These are phyloP conservation scores for Tilletia setariae DNA, from an alignment of 1,284 basidiomycete species.

Conservation along the genomic window DNA sequence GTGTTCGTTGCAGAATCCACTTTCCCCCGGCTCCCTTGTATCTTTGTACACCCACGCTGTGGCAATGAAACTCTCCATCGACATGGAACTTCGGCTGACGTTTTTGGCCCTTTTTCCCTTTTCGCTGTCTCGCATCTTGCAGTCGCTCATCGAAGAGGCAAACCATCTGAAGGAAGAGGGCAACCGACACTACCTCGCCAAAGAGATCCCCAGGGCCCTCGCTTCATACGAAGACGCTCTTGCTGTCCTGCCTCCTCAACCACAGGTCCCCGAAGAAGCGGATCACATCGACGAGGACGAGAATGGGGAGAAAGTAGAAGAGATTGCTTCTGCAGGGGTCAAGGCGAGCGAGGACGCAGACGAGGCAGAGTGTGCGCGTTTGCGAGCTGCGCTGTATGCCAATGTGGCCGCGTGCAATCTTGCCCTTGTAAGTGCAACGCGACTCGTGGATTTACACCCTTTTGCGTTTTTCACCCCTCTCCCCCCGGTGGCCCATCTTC, in stretches of 20 bases:
- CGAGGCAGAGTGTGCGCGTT: conserved; percentile 22
- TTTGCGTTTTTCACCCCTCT: conserved; percentile 34
- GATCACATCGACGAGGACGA: conserved; percentile 1
- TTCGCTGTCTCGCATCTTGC: not conserved
- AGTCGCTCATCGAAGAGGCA: conserved; percentile 25
- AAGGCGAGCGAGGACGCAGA: not conserved
- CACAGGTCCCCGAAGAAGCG: not conserved
- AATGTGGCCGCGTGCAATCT: conserved; percentile 77
- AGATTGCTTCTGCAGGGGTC: not conserved
- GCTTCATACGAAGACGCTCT: conserved; percentile 36
- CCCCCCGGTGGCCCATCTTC: not conserved
- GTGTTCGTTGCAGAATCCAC: not conserved
- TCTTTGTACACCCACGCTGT: not conserved
- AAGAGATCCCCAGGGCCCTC: conserved; percentile 34
- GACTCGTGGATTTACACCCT: too few relatives aligned
- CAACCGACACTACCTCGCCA: conserved; percentile 30
- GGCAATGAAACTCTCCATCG: not conserved
- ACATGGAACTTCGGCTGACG: not conserved
- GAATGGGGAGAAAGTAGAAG: conserved; percentile 14
- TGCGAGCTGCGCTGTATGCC: conserved; percentile 60
- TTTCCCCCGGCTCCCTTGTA: not conserved
- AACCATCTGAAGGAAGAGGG: conserved; percentile 33
- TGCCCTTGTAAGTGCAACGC: conserved; percentile 67
- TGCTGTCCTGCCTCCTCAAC: conserved; percentile 26
- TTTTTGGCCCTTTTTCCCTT: not conserved